These are phyloP conservation scores for Austroboletus novae-zelandiae DNA, from an alignment of 1,284 basidiomycete genomes.

Conservation along the genomic window DNA sequence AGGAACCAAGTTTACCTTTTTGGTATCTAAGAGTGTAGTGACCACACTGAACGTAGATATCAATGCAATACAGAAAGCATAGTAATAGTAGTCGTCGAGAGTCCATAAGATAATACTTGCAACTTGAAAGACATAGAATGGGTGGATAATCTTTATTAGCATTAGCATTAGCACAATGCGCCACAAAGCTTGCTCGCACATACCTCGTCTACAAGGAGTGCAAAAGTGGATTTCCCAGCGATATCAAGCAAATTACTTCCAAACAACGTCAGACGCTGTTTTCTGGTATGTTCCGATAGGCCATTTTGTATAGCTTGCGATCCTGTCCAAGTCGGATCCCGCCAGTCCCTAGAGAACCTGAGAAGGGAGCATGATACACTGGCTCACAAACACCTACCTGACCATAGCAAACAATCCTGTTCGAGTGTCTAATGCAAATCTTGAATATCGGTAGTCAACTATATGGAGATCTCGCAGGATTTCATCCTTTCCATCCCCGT, in stretches of 20 bases:
- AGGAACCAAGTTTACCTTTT: slow-evolving; percentile 54
- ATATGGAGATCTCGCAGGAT: slow-evolving; percentile 54
- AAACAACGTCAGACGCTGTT: slow-evolving; percentile 76
- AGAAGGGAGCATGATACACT: neutral
- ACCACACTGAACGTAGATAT: slow-evolving; percentile 88
- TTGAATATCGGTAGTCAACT: slow-evolving; percentile 85
- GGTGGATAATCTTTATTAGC: slow-evolving; percentile 64
- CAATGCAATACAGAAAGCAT: slow-evolving; percentile 95
- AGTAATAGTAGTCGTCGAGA: slow-evolving; percentile 94
- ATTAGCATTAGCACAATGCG: slow-evolving; percentile 12
- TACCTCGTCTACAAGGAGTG: slow-evolving; percentile 90
- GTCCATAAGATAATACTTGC: slow-evolving; percentile 95
- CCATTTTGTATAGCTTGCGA: slow-evolving; percentile 64
- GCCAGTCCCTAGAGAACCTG: slow-evolving; percentile 74
- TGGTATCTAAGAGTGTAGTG: slow-evolving; percentile 91
- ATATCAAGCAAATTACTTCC: slow-evolving; percentile 91
- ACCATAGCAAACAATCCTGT: slow-evolving; percentile 83
- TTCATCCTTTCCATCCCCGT: slow-evolving; percentile 32
- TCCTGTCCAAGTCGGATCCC: slow-evolving; percentile 79
- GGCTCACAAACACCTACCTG: slow-evolving; percentile 44
- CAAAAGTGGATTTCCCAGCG: slow-evolving; percentile 79
- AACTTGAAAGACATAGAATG: slow-evolving; percentile 98
- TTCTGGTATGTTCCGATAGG: slow-evolving; percentile 49
- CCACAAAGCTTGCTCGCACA: slow-evolving; percentile 1
- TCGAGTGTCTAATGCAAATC: slow-evolving; percentile 85